Conservation (phyloP, 2,329 filamentous ascomycete genomes). For the Aschersonia sp. region DNA sequence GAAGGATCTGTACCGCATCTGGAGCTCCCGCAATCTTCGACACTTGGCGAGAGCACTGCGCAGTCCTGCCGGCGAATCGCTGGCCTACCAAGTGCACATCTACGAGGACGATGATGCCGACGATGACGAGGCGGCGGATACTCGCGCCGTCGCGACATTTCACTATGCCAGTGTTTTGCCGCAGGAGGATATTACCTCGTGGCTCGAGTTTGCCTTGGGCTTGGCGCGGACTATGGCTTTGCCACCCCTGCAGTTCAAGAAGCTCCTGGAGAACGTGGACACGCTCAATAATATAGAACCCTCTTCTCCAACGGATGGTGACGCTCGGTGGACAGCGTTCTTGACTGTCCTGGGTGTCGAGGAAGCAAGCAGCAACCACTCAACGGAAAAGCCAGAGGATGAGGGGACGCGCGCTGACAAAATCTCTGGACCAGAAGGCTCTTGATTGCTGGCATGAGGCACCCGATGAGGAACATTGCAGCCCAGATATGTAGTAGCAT, state of each 20-base stretch:
- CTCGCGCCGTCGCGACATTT: not conserved
- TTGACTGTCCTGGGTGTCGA: too few relatives aligned
- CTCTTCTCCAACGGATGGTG: too few relatives aligned
- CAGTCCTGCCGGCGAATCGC: not conserved
- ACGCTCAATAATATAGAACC: not conserved
- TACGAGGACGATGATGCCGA: constrained; percentile 2
- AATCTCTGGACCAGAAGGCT: too few relatives aligned
- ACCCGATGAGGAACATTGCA: too few relatives aligned
- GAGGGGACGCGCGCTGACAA: too few relatives aligned
- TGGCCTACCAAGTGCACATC: not conserved
- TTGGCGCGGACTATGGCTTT: not conserved
- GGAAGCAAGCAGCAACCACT: too few relatives aligned
- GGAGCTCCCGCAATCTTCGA: not conserved
- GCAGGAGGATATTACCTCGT: not conserved
- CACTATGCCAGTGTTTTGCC: not conserved
- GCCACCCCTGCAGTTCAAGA: not conserved
- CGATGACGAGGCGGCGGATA: not conserved
- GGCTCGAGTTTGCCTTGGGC: not conserved
- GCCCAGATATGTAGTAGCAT: too few relatives aligned
- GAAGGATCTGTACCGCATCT: not conserved
- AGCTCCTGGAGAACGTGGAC: not conserved
- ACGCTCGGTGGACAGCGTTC: too few relatives aligned
- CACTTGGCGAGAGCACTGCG: not conserved
- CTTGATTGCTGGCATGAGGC: too few relatives aligned
- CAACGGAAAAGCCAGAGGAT: too few relatives aligned